Base-by-base conservation (phyloP, 2,329 filamentous ascomycete species). In the Aspergillus terreus region DNA sequence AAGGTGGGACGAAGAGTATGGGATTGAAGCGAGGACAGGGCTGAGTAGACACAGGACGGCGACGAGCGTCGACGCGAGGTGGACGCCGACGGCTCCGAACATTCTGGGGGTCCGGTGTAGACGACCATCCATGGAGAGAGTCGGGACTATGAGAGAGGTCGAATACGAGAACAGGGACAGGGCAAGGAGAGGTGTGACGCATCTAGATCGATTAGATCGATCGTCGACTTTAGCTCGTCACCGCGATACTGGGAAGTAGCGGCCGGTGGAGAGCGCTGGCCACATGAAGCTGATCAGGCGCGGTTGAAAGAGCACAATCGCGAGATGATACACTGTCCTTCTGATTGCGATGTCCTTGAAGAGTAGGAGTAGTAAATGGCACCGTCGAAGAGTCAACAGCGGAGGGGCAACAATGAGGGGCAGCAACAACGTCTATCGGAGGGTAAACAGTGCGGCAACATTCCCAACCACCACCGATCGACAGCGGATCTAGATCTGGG, bases 1-100 rank as follows among this genome's bases (percentile, higher is more conserved):
- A 47, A 95, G 79, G 27, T 82, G 83, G 0, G 90, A 90, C 2
- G 90, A 87, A 50, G 85, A 84, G 74, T 95, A 95, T 23, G 90
- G 90, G 47, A 90, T 78, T 45, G 75, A 68, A 38, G 74, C 72
- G 48, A 62, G 53, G 44, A 50, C 57, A 32, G 57, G 48, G 5
- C 55, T 21, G 47, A 62, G 25, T 10, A 64, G 48, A 44, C 63
- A 58, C 46, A 68, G 52, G 19, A 60, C 48, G 9, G 61, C 51
- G 30, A 57, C 40, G 38, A 59, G 50, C 17, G 50, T 50, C 49
- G 38, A 46, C 51, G 49, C 46, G 49, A 51, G 14, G 10, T 49
- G 33, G 48, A 51, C 33, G 41, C 53, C 51, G 47, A 53, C 58
- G 44, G 42, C 15, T 42, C 51, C 51, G 44, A 25, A 45, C 54